Conservation (phyloP, 805 yeast species). For the Candida xiaguanensis region DNA sequence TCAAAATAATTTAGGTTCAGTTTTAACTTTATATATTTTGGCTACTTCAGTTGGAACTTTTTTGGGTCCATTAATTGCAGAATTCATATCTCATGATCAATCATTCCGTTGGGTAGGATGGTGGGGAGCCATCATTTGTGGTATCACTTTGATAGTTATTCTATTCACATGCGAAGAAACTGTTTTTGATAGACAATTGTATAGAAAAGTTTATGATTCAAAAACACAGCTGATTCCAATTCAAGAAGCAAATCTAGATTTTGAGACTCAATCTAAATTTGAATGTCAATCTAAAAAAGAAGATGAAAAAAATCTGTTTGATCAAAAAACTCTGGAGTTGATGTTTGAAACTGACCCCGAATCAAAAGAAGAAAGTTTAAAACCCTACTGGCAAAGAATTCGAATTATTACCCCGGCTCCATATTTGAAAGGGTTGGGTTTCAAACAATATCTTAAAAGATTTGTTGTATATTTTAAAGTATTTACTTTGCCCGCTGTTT, state of each 20-base stretch:
- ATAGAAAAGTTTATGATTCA: background rate
- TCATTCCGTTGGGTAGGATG: conserved; percentile 57
- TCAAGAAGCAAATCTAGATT: background rate
- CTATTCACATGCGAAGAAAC: conserved; percentile 55
- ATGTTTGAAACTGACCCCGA: background rate
- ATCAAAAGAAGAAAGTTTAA: conserved; percentile 4
- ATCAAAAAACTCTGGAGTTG: background rate
- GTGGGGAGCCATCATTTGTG: conserved; percentile 44
- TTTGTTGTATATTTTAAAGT: conserved; percentile 29
- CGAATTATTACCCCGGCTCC: conserved; percentile 34
- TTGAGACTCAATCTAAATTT: too few species aligned
- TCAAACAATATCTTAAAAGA: conserved; percentile 38
- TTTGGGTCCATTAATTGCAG: conserved; percentile 59
- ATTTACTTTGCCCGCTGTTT: conserved; percentile 33
- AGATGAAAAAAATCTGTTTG: background rate
- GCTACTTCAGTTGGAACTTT: conserved; percentile 53
- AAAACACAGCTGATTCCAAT: background rate
- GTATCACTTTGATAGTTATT: conserved; percentile 37
- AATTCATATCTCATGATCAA: conserved; percentile 47
- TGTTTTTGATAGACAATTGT: conserved; percentile 35
- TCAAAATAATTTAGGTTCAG: conserved; percentile 47
- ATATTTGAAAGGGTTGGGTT: conserved; percentile 33
- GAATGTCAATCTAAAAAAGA: background rate
- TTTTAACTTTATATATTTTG: conserved; percentile 49
- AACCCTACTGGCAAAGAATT: conserved; percentile 26